phyloP scores from a whole-genome alignment of 805 yeast species.

The Pichia membranifaciens region DNA sequence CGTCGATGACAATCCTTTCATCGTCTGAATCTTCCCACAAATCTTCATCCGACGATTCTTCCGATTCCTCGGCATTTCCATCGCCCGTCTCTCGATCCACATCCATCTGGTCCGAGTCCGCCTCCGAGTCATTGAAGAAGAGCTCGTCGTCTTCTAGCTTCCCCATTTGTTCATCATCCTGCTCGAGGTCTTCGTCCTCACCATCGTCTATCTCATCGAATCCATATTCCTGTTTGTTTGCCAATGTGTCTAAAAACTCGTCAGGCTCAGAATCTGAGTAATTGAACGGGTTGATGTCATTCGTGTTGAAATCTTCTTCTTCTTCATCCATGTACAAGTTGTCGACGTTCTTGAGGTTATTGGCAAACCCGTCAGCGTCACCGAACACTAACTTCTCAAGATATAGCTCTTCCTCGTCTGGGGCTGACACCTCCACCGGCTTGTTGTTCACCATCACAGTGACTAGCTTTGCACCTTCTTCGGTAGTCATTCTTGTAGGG shows the following conservation, averaged over 20 bases:
- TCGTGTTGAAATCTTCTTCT: constrained; percentile 24
- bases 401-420: constrained; percentile 76
- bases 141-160: constrained; percentile 42
- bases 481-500: constrained; percentile 14
- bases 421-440: constrained; percentile 46
- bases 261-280: constrained; percentile 29
- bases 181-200: constrained; percentile 29
- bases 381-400: constrained; percentile 88
- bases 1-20: constrained; percentile 59
- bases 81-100: constrained; percentile 28
- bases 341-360: constrained; percentile 55
- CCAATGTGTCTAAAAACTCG: constrained; percentile 34
- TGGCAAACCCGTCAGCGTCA: constrained; percentile 68
- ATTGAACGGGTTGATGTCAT: constrained; percentile 18
- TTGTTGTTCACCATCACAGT: constrained; percentile 7
- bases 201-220: constrained; percentile 29
- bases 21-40: constrained; percentile 94
- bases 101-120: constrained; percentile 30
- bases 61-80: constrained; percentile 22
- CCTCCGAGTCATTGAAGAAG: constrained; percentile 48
- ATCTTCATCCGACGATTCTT: constrained; percentile 25
- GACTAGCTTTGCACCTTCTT: constrained; percentile 8
- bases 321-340: constrained; percentile 45
- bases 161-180: constrained; percentile 30
- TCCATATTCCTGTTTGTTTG: constrained; percentile 40